phyloP scores from a whole-genome alignment of 345 rosid species.

The Acer campestre region DNA sequence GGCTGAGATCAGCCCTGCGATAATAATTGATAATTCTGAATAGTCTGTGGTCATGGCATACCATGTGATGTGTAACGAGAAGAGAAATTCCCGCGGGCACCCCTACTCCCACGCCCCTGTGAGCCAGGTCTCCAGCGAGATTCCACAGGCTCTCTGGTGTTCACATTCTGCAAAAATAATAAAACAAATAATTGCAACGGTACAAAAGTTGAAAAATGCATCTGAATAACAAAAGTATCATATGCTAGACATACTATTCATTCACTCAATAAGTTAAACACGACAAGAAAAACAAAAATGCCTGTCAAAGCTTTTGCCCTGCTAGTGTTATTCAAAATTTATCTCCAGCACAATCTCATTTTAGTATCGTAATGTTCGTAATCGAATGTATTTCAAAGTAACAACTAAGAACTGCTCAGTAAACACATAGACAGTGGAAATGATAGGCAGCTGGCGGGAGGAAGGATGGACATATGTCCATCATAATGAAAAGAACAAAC shows the following conservation, averaged over 20 bases:
- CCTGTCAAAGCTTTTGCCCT: background rate
- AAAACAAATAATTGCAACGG: background rate
- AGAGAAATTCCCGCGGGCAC: conserved; percentile 52
- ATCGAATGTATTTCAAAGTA: background rate
- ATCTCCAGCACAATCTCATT: background rate
- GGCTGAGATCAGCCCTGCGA: conserved; percentile 12
- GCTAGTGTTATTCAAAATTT: background rate
- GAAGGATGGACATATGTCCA: background rate
- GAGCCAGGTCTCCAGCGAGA: conserved; percentile 70
- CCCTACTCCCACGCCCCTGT: conserved; percentile 64
- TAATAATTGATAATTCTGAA: conserved; percentile 17
- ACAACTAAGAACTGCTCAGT: background rate
- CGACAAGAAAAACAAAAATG: background rate
- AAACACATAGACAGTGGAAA: background rate
- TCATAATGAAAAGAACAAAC: background rate
- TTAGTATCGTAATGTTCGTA: background rate
- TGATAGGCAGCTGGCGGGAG: background rate
- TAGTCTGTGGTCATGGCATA: conserved; percentile 28
- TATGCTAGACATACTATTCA: background rate
- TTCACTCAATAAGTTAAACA: background rate
- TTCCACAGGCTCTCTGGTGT: conserved; percentile 70
- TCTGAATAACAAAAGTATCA: conserved; percentile 9
- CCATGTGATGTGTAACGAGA: conserved; percentile 62
- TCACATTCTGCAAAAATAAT: conserved; percentile 46
- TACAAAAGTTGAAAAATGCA: conserved; percentile 20